phyloP scores from a whole-genome alignment of 2,329 filamentous ascomycete genomes.

The Scedosporium dehoogii region DNA sequence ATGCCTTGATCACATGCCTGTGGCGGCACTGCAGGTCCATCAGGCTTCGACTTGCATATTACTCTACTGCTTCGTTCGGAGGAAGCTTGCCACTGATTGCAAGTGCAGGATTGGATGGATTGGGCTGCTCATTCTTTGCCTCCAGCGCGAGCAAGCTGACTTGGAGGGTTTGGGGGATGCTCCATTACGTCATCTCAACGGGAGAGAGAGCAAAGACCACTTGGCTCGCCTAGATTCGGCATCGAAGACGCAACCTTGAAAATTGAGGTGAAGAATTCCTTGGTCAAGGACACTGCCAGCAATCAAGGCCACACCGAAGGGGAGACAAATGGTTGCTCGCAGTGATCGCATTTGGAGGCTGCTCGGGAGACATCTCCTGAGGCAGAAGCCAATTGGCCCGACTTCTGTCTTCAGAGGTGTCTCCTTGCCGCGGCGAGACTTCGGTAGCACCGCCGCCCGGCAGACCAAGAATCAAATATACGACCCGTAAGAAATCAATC shows the following conservation, averaged over 20 bases:
- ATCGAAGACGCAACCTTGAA: too few relatives aligned
- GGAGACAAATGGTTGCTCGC: not conserved
- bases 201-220: too few relatives aligned
- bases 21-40: not conserved
- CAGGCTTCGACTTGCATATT: not conserved
- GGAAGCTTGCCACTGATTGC: too few relatives aligned
- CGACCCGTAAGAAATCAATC: slow-evolving; percentile 19
- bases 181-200: not conserved
- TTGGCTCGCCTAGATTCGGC: not conserved
- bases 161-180: not conserved
- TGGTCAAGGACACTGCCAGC: not conserved
- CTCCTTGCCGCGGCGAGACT: not conserved
- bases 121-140: too few relatives aligned
- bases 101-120: too few relatives aligned
- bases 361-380: not conserved
- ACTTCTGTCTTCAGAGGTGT: not conserved
- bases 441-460: slow-evolving; percentile 2
- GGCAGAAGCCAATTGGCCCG: not conserved
- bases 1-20: not conserved
- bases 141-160: not conserved
- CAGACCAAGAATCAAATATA: slow-evolving; percentile 24
- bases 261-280: not conserved
- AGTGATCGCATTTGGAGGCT: not conserved
- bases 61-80: too few relatives aligned
- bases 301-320: not conserved